phyloP scores from a whole-genome alignment of 768 basidiomycete genomes.

The Kwoniella mangroviensis region DNA sequence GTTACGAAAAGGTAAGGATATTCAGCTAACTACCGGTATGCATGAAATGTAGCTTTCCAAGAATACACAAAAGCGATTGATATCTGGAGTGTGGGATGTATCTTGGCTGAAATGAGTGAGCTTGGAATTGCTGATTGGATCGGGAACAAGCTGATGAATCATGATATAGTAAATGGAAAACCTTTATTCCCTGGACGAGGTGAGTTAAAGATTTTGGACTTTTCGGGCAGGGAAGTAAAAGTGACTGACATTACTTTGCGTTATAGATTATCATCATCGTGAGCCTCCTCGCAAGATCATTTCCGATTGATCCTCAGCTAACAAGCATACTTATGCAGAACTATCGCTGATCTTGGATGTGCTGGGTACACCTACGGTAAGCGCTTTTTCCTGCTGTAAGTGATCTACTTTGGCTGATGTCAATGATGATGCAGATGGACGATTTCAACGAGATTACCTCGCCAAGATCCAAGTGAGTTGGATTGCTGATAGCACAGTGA shows the following conservation, averaged over 20 bases:
- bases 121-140: slow-evolving; percentile 59
- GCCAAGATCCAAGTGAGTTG: slow-evolving; percentile 62
- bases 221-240: not conserved
- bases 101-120: slow-evolving; percentile 51
- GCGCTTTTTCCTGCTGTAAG: not conserved
- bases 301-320: slow-evolving; percentile 70
- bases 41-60: slow-evolving; percentile 53
- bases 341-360: slow-evolving; percentile 89
- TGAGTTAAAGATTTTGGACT: slow-evolving; percentile 52
- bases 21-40: not conserved
- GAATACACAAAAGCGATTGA: slow-evolving; percentile 63
- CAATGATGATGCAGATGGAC: slow-evolving; percentile 66
- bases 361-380: slow-evolving; percentile 66
- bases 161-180: slow-evolving; percentile 79
- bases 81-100: slow-evolving; percentile 59
- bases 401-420: not conserved
- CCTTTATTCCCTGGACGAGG: slow-evolving; percentile 94
- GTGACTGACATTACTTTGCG: not conserved
- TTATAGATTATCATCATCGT: slow-evolving; percentile 72
- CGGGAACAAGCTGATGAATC: slow-evolving; percentile 58
- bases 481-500: not conserved
- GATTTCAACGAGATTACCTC: slow-evolving; percentile 94
- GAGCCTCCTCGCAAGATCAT: slow-evolving; percentile 70
- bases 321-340: slow-evolving; percentile 56
- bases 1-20: not conserved